These are phyloP conservation scores for Jatropha curcas DNA, from an alignment of 345 rosid genomes.

Conservation along the genomic window DNA sequence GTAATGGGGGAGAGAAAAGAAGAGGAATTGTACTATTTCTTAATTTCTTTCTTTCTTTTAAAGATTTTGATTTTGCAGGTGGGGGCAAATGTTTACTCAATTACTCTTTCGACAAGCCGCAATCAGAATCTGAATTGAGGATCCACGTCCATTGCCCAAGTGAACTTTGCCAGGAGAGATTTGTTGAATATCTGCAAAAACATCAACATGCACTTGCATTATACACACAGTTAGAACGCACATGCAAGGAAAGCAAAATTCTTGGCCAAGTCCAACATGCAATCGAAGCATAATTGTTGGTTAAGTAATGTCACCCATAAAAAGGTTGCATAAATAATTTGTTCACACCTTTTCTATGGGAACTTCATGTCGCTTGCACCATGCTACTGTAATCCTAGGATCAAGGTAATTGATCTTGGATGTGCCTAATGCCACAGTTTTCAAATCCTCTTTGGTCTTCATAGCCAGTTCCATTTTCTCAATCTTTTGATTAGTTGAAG, in stretches of 20 bases:
- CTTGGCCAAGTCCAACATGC: neutral
- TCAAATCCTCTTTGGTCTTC: conserved; percentile 80
- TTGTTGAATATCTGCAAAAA: conserved; percentile 81
- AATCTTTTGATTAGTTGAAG: conserved; percentile 58
- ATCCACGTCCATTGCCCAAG: conserved; percentile 98
- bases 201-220: neutral
- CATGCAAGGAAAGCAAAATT: neutral
- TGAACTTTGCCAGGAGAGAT: conserved; percentile 84
- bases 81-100: neutral
- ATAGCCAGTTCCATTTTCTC: conserved; percentile 75
- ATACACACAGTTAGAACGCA: neutral
- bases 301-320: neutral
- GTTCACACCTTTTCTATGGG: conserved; percentile 97
- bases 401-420: conserved; percentile 95
- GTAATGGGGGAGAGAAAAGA: conserved; percentile 7
- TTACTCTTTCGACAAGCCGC: neutral
- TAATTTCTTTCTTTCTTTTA: too few species aligned
- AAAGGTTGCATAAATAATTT: neutral
- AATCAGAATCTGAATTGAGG: conserved; percentile 86
- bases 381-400: conserved; percentile 96
- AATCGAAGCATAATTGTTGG: neutral
- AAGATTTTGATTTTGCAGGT: neutral
- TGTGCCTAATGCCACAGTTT: conserved; percentile 92
- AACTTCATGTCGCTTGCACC: conserved; percentile 99
- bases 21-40: neutral